A percentile compares a stretch with the other conserved stretches of the same genome.
phyloP scores from a whole-genome alignment of 352 stramenopile genomes.

The Pythium utonaiense region DNA sequence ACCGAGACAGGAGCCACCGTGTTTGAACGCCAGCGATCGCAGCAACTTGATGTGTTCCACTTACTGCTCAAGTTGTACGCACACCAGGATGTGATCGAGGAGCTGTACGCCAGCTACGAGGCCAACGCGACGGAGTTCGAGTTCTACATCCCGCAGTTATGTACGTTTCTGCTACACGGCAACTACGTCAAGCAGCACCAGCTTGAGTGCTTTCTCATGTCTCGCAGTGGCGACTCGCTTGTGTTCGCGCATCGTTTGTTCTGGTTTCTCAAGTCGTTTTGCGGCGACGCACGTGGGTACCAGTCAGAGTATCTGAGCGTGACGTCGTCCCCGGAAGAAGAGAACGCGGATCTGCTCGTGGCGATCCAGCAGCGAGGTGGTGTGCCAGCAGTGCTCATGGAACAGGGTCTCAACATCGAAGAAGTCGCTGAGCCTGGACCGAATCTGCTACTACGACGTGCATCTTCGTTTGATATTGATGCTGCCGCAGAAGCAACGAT shows the following conservation, averaged over 20 bases:
- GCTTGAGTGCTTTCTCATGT: slow-evolving; percentile 85
- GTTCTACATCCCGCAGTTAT: slow-evolving; percentile 90
- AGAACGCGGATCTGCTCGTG: slow-evolving; percentile 58
- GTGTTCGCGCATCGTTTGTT: slow-evolving; percentile 79
- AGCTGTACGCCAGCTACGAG: slow-evolving; percentile 73
- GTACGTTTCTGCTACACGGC: slow-evolving; percentile 80
- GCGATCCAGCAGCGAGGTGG: slow-evolving; percentile 65
- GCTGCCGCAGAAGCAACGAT: slow-evolving; percentile 30
- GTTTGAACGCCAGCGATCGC: slow-evolving; percentile 18
- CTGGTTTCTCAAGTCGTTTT: slow-evolving; percentile 89
- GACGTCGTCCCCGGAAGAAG: slow-evolving; percentile 45
- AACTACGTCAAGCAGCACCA: slow-evolving; percentile 83
- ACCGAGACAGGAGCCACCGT: slow-evolving; percentile 11
- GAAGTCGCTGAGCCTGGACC: slow-evolving; percentile 53
- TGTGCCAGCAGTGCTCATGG: slow-evolving; percentile 72
- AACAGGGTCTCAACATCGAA: slow-evolving; percentile 61
- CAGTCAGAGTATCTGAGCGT: slow-evolving; percentile 77
- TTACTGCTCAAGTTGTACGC: slow-evolving; percentile 77
- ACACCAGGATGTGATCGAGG: slow-evolving; percentile 74
- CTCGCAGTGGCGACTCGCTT: slow-evolving; percentile 73
- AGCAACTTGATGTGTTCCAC: slow-evolving; percentile 54
- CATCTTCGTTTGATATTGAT: slow-evolving; percentile 60
- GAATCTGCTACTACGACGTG: slow-evolving; percentile 51
- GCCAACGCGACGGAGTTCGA: slow-evolving; percentile 66
- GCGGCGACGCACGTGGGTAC: slow-evolving; percentile 55